phyloP scores from a whole-genome alignment of 495 filamentous ascomycete species.

The Talaromyces stipitatus region DNA sequence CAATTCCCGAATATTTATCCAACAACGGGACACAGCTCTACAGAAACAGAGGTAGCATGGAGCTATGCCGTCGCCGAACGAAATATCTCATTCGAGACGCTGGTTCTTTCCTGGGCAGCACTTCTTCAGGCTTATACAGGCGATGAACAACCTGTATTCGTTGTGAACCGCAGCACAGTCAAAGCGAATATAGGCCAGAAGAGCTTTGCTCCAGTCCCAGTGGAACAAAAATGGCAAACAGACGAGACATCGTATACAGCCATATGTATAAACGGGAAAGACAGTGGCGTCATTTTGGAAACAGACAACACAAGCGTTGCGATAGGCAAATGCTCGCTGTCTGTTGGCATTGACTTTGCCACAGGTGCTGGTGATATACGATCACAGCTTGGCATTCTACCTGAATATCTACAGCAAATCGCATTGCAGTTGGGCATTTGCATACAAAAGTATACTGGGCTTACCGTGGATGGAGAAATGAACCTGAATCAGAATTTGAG shows the following conservation, averaged over 20 bases:
- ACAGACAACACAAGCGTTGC: conserved; percentile 10
- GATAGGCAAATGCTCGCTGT: conserved; percentile 15
- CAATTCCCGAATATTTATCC: conserved; percentile 13
- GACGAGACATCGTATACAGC: not conserved
- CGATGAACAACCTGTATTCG: conserved; percentile 26
- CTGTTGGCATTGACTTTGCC: conserved; percentile 13
- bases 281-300: not conserved
- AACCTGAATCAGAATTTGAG: conserved; percentile 12
- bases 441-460: conserved; percentile 13
- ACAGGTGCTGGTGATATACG: conserved; percentile 16
- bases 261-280: not conserved
- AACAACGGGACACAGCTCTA: conserved; percentile 8
- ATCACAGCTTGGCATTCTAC: conserved; percentile 17
- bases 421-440: conserved; percentile 18
- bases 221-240: conserved; percentile 7
- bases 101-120: conserved; percentile 31
- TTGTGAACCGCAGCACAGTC: conserved; percentile 22
- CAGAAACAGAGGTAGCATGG: conserved; percentile 12
- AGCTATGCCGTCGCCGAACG: conserved; percentile 8
- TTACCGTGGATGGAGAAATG: conserved; percentile 8
- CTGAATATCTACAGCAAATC: conserved; percentile 16
- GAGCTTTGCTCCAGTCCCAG: conserved; percentile 12
- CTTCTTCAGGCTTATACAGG: conserved; percentile 31
- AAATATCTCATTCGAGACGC: conserved; percentile 14
- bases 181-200: conserved; percentile 23